phyloP scores from a whole-genome alignment of 805 yeast species.

The Barnettozyma vustinii region DNA sequence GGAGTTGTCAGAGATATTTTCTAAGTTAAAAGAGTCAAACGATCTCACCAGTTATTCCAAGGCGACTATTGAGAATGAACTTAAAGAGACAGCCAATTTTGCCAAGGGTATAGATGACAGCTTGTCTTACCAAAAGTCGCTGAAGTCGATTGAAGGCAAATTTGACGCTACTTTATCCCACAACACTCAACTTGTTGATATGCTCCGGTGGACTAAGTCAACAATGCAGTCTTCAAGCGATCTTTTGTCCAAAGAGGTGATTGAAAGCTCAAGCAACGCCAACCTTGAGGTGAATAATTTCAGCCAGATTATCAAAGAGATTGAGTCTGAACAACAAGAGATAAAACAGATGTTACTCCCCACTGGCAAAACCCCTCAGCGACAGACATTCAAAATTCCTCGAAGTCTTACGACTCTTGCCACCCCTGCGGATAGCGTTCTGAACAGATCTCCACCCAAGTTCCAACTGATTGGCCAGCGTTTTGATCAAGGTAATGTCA shows the following conservation, averaged over 20 bases:
- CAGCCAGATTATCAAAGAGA: slow-evolving; percentile 18
- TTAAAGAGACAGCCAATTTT: slow-evolving; percentile 10
- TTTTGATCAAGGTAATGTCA: slow-evolving; percentile 8
- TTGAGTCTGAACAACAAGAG: slow-evolving; percentile 22
- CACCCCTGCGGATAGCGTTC: not conserved
- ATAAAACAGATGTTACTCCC: slow-evolving; percentile 23
- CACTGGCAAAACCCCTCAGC: slow-evolving; percentile 28
- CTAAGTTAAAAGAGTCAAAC: slow-evolving; percentile 14
- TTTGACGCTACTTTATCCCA: not conserved
- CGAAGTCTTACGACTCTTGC: not conserved
- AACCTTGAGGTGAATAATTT: slow-evolving; percentile 19
- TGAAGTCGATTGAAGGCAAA: slow-evolving; percentile 8
- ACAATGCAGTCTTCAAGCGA: slow-evolving; percentile 2
- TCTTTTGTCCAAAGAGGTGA: slow-evolving; percentile 7
- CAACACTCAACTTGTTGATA: not conserved
- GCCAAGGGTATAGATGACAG: slow-evolving; percentile 5
- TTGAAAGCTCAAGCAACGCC: slow-evolving; percentile 10
- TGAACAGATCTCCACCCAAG: slow-evolving; percentile 23
- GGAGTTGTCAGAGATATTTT: slow-evolving; percentile 7
- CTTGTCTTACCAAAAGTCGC: not conserved
- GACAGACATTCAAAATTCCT: slow-evolving; percentile 17
- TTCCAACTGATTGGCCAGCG: slow-evolving; percentile 25
- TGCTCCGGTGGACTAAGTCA: slow-evolving; percentile 1
- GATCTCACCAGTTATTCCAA: slow-evolving; percentile 13
- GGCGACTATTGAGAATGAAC: slow-evolving; percentile 15